These are phyloP conservation scores for Cydonia oblonga DNA, from an alignment of 331 rosid species.

Conservation along the genomic window DNA sequence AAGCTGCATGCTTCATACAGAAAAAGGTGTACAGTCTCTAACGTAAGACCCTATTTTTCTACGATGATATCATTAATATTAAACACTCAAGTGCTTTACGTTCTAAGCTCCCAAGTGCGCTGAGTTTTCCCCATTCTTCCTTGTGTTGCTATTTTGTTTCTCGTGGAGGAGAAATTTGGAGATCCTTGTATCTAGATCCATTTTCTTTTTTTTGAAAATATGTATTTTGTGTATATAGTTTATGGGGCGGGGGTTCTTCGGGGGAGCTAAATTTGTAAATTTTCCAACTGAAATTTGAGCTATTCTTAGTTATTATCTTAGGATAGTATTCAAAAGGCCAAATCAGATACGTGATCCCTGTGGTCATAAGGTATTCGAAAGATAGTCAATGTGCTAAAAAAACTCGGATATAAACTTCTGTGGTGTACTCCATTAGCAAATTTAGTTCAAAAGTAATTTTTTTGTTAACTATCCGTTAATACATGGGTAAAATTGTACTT, in stretches of 20 bases:
- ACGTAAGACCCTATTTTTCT: slow-evolving; percentile 5
- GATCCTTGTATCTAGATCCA: slow-evolving; percentile 4
- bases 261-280: slow-evolving; percentile 37
- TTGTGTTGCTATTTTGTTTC: neutral
- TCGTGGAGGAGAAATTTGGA: slow-evolving; percentile 1
- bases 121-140: neutral
- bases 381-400: too few relatives aligned
- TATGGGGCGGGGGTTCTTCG: slow-evolving; percentile 11
- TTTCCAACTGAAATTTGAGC: slow-evolving; percentile 17
- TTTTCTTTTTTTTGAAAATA: slow-evolving; percentile 13
- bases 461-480: too few relatives aligned
- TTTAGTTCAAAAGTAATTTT: too few relatives aligned
- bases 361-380: too few relatives aligned
- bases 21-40: slow-evolving; percentile 21
- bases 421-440: too few relatives aligned
- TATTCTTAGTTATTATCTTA: slow-evolving; percentile 20
- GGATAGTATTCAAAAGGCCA: slow-evolving; percentile 23
- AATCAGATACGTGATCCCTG: too few relatives aligned
- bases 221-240: slow-evolving; percentile 38
- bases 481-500: too few relatives aligned
- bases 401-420: too few relatives aligned
- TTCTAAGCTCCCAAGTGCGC: neutral
- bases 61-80: neutral
- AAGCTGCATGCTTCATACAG: slow-evolving; percentile 17
- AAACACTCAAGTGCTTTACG: neutral